Conservation (phyloP, 1,284 basidiomycete species). For the Schizophyllum commune region DNA sequence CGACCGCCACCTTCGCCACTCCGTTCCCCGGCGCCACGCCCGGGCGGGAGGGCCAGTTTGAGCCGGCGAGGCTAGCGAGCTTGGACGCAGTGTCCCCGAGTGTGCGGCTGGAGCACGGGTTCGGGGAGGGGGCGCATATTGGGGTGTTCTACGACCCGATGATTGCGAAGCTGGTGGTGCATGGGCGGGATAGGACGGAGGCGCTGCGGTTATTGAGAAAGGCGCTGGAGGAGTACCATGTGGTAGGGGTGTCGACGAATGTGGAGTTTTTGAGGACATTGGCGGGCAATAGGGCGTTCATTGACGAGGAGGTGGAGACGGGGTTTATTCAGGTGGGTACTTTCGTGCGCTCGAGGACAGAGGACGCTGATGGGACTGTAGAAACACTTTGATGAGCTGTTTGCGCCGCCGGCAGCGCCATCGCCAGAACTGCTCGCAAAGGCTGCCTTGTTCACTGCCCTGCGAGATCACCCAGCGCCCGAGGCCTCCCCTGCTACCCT, state of each 20-base stretch:
- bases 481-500: conserved; percentile 10
- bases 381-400: conserved; percentile 77
- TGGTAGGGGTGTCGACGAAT: conserved; percentile 89
- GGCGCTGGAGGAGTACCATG: conserved; percentile 82
- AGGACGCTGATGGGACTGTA: conserved; percentile 19
- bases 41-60: not conserved
- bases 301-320: conserved; percentile 82
- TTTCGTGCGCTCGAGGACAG: not conserved
- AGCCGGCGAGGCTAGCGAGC: conserved; percentile 18
- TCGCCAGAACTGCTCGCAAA: conserved; percentile 63
- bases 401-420: conserved; percentile 54
- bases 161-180: conserved; percentile 91
- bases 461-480: conserved; percentile 42
- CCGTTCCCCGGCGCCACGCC: conserved; percentile 16
- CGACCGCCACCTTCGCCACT: conserved; percentile 59
- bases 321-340: conserved; percentile 76
- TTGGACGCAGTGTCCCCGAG: conserved; percentile 45
- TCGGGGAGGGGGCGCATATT: conserved; percentile 79
- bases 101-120: conserved; percentile 88
- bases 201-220: conserved; percentile 75
- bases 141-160: conserved; percentile 93
- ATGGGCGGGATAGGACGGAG: conserved; percentile 81
- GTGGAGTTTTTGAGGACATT: conserved; percentile 81
- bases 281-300: conserved; percentile 72
- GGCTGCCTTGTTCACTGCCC: conserved; percentile 67